Evolutionary conservation across 768 basidiomycete genomes (phyloP), one percentile per base, ranked within the genome.

Genomic region (Xerocomellus intermedius): DNA sequence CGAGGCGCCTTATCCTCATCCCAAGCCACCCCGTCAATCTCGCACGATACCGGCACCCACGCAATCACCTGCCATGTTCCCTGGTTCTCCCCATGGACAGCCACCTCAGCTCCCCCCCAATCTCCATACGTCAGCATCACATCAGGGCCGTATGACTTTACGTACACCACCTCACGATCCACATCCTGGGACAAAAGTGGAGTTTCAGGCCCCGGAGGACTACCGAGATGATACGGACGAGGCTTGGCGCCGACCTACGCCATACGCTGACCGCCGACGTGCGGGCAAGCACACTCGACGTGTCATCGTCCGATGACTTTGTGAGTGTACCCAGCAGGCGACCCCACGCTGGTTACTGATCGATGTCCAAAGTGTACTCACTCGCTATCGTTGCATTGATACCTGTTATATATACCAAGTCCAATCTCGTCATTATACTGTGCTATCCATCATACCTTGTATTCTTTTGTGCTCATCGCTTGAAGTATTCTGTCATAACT

Each of bases 251-350:
- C 74, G 81, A 42, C 86, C 88, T 1, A 89, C 84, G 70, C 87
- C 89, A 21, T 84, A 86, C 63, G 80, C 81, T 38, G 88, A 89
- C 67, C 82, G 89, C 22, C 76, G 89, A 52, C 77, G 89, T 53
- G 89, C 89, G 48, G 89, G 89, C 47, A 91, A 91, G 68, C 89
- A 91, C 67, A 91, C 89, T 22, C 79, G 77, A 64, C 81, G 89
- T 50, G 83, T 90, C 33, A 82, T 90, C 58, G 82, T 86, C 55
- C 73, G 81, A 37, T 73, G 54, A 69, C 24, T 12, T 32, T 17
- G 58, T 61, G 46, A 50, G 54, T 57, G 2, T 16, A 0, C 38
- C 19, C 10, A 24, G 4, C 37, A 46, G 3, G 7, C 39, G 13
- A 19, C n/a, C 26, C 44, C 46, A 14, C 4, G 9, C 33, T 21